Percentiles rank a stretch among this genome's conserved stretches.
phyloP scores from a whole-genome alignment of 352 stramenopile genomes.

The Phytophthora chlamydospora region DNA sequence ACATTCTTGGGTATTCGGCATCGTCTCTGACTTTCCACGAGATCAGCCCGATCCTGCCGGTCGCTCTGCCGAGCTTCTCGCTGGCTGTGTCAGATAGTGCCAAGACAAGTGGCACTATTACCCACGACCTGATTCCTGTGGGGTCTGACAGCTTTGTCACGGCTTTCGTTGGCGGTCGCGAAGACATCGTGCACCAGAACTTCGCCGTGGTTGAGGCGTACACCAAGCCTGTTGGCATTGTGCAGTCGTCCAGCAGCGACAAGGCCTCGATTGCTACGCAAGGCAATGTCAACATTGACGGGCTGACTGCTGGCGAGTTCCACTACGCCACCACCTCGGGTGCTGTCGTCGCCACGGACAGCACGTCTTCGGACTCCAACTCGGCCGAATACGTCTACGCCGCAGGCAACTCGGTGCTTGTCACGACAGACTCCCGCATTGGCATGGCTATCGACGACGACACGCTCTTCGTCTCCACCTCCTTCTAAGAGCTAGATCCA shows the following conservation, averaged over 20 bases:
- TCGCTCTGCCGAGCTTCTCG: constrained; percentile 42
- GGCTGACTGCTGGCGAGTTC: constrained; percentile 33
- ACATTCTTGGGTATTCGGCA: constrained; percentile 52
- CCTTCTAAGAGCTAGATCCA: constrained; percentile 32
- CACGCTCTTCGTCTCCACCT: constrained; percentile 65
- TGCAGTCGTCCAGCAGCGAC: constrained; percentile 39
- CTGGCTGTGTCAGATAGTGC: constrained; percentile 19
- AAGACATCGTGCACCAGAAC: constrained; percentile 37
- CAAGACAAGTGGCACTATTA: constrained; percentile 32
- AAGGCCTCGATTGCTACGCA: constrained; percentile 35
- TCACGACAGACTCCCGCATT: constrained; percentile 62
- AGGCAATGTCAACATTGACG: constrained; percentile 21
- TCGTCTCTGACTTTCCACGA: constrained; percentile 52
- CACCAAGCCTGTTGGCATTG: constrained; percentile 49
- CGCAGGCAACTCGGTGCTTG: constrained; percentile 35
- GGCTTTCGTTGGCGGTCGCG: constrained; percentile 50
- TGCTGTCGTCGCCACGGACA: constrained; percentile 30
- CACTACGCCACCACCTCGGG: constrained; percentile 73
- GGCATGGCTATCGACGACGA: constrained; percentile 56
- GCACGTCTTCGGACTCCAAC: constrained; percentile 13
- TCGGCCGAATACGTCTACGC: constrained; percentile 51
- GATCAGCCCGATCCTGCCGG: constrained; percentile 53
- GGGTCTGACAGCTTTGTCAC: constrained; percentile 53
- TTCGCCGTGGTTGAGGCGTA: constrained; percentile 59
- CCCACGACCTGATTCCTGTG: constrained; percentile 51